Percentiles rank a stretch among this genome's conserved stretches.
These are phyloP conservation scores for Berkeleyomyces basicola DNA, from an alignment of 2,329 filamentous ascomycete species.

Conservation along the genomic window DNA sequence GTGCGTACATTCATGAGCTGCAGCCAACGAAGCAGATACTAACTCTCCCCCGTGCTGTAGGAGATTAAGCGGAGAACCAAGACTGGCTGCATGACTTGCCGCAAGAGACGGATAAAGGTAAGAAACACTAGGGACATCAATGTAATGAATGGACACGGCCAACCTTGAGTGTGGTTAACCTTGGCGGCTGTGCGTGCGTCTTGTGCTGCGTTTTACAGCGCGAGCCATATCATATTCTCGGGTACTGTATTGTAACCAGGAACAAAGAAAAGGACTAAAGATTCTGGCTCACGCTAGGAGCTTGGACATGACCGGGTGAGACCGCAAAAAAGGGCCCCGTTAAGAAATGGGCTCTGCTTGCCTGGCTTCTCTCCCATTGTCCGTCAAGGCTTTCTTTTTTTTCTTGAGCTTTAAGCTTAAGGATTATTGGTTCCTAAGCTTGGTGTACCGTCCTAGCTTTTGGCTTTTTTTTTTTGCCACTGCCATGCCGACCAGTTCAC, in stretches of 20 bases:
- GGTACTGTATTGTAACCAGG: background rate
- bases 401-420: background rate
- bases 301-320: background rate
- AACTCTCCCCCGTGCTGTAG: constrained; percentile 20
- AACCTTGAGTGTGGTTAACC: background rate
- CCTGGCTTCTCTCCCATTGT: background rate
- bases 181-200: background rate
- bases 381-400: background rate
- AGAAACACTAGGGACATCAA: background rate
- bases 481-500: background rate
- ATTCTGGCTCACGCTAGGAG: too few relatives aligned
- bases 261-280: background rate
- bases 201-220: constrained; percentile 4
- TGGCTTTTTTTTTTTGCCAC: background rate
- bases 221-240: background rate
- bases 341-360: background rate
- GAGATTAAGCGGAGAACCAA: constrained; percentile 48
- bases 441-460: background rate
- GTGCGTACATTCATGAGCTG: constrained; percentile 22
- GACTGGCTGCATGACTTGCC: constrained; percentile 45
- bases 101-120: constrained; percentile 46
- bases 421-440: background rate
- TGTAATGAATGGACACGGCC: background rate
- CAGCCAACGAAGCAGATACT: constrained; percentile 5
- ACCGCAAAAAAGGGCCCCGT: background rate